A percentile compares a stretch with the other conserved stretches of the same genome.
Conservation (phyloP, 805 yeast species). For the Jamesozyma jinghongensis region DNA sequence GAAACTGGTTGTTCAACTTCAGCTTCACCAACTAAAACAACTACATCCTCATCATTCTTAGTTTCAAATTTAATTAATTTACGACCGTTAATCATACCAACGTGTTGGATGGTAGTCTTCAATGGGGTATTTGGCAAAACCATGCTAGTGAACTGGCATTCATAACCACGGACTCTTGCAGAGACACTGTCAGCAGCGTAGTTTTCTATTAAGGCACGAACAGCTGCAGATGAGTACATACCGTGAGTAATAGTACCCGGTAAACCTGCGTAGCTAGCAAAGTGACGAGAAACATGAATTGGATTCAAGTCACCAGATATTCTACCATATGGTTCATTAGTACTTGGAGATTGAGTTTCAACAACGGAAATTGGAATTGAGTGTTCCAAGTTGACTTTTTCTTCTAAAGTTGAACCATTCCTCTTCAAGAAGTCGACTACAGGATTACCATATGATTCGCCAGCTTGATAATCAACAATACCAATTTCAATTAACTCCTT, state of each 20-base stretch:
- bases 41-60: slow-evolving; percentile 69
- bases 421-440: slow-evolving; percentile 88
- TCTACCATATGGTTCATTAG: slow-evolving; percentile 92
- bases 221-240: slow-evolving; percentile 95
- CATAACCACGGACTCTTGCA: slow-evolving; percentile 89
- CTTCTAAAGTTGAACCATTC: slow-evolving; percentile 89
- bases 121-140: slow-evolving; percentile 91
- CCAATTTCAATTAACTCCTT: slow-evolving; percentile 83
- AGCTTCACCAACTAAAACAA: slow-evolving; percentile 89
- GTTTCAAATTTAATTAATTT: slow-evolving; percentile 92
- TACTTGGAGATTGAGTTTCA: slow-evolving; percentile 73
- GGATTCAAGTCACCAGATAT: slow-evolving; percentile 99
- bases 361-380: slow-evolving; percentile 70
- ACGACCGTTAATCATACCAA: slow-evolving; percentile 99
- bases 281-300: slow-evolving; percentile 92
- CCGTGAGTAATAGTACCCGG: slow-evolving; percentile 99
- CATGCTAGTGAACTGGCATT: slow-evolving; percentile 90
- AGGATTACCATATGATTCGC: slow-evolving; percentile 93
- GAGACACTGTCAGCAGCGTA: slow-evolving; percentile 98
- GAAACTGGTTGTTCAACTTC: slow-evolving; percentile 98
- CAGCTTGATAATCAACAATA: slow-evolving; percentile 78
- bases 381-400: slow-evolving; percentile 83
- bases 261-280: slow-evolving; percentile 83
- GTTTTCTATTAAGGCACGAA: slow-evolving; percentile 89
- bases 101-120: slow-evolving; percentile 81